Evolutionary conservation across 192 early-diverging fungal genomes (phyloP), one percentile per base, ranked within the genome.

Genomic region (Backusella circina): DNA sequence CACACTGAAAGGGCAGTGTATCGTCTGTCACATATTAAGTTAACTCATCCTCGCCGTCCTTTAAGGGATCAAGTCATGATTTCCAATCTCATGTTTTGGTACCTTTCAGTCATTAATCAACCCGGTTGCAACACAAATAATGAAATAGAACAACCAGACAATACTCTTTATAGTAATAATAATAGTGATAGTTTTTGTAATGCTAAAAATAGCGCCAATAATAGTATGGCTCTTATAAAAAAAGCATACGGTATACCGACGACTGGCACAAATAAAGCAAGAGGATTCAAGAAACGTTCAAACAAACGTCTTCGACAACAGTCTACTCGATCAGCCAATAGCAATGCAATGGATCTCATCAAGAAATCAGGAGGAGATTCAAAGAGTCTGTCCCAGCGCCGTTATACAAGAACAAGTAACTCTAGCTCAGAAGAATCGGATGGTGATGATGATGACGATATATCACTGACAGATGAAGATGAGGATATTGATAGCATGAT

Each of bases 71-170:
- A 94, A 78, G 93, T 94, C 9, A 77, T 91, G 72, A 86, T 94
- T 54, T 92, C 93, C 12, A 94, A 94, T 66, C 87, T 94, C 85
- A 91, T 94, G 90, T 92, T 94, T 78, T 94, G 93, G 93, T 94
- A 94, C 77, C 79, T 94, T 67, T 88, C 88, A 37, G 85, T 93
- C 13, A 91, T 92, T 65, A 73, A 61, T 39, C 72, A 33, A 37
- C 21, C 32, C n/a, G 35, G 38, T 10, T 33, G 28, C 18, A 73
- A 68, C 39, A 26, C 65, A 61, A 61, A 61, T 61, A 61, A 61
- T 28, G 54, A 61, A 61, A 61, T 28, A 12, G 54, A 61, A 10
- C 54, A 61, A 13, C 54, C 21, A 61, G 54, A 61, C 23, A 7
- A 61, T 61, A 26, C 9, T 28, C 21, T 28, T n/a, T n/a, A n/a